Evolutionary conservation across 441 rosid genomes (phyloP), one percentile per base, ranked within the genome.

Genomic region (Theobroma grandiflorum): DNA sequence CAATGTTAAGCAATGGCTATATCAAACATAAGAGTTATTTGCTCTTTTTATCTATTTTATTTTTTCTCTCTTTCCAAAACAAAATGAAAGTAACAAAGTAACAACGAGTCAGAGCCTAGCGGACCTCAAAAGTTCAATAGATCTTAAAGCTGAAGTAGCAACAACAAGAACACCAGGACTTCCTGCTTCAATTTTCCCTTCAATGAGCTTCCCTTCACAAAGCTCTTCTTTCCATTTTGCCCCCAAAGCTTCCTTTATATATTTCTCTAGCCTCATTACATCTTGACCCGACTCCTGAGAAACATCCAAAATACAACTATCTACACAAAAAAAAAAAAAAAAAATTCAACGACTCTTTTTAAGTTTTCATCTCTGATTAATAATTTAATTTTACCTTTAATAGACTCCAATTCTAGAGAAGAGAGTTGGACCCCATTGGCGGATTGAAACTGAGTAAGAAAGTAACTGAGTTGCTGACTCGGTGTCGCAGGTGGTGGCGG

Each of bases 331-430:
- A 71, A 53, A 16, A 0, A 70, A 31, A 35, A 9, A 6, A 40
- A 31, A 33, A 26, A 68, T 4, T 3, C 16, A 63, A 65, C 20
- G 2, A 20, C 9, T 43, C 26, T 18, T 12, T 4, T 71, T 31
- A 33, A 71, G 38, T 37, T 50, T 42, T 50, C 16, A 33, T 8
- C 15, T 33, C 75, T 2, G 7, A 71, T 33, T 47, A 47, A 50
- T 50, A 50, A 37, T 52, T 2, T 37, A 71, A 71, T 16, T 49
- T 38, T 53, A 93, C 96, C 97, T 82, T 81, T 84, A 53, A 91
- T 84, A 38, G 95, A 85, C 75, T 95, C 95, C 45, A 91, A 88
- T 90, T 94, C 98, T 66, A 94, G 88, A 72, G 95, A 87, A 45
- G 96, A 94, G 11, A 93, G 91, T 26, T 81, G 80, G 8, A 95